phyloP scores from a whole-genome alignment of 805 yeast genomes.

The Cyberlindnera mississippiensis region DNA sequence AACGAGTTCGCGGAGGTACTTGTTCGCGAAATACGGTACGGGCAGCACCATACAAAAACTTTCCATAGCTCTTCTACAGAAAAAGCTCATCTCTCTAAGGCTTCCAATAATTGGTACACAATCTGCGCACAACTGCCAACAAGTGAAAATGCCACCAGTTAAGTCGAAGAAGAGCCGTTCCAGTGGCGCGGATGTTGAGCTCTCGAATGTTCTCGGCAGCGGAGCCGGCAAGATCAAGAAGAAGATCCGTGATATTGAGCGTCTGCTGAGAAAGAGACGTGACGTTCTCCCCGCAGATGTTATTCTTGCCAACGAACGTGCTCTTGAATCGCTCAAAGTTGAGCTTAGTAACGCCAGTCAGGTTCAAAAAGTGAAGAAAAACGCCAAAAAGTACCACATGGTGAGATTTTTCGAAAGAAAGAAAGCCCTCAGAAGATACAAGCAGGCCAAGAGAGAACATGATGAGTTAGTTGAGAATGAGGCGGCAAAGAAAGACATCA shows the following conservation, averaged over 20 bases:
- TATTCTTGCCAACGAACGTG: slow-evolving; percentile 70
- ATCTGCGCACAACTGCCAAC: too few species aligned
- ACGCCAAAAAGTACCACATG: slow-evolving; percentile 82
- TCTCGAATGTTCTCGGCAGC: slow-evolving; percentile 33
- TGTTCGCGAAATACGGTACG: slow-evolving; percentile 3
- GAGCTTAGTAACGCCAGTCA: slow-evolving; percentile 51
- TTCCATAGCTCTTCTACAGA: slow-evolving; percentile 4
- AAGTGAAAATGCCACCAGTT: slow-evolving; percentile 21
- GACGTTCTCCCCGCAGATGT: slow-evolving; percentile 61
- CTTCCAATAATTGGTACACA: too few species aligned
- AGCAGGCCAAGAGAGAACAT: slow-evolving; percentile 37
- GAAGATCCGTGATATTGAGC: slow-evolving; percentile 81
- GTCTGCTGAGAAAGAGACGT: slow-evolving; percentile 53
- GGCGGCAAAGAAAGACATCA: slow-evolving; percentile 37
- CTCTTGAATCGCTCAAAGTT: slow-evolving; percentile 56
- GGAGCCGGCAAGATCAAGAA: slow-evolving; percentile 62
- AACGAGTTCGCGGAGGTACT: too few species aligned
- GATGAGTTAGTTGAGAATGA: slow-evolving; percentile 26
- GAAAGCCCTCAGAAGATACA: slow-evolving; percentile 73
- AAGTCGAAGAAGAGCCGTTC: slow-evolving; percentile 12
- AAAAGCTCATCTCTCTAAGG: not conserved
- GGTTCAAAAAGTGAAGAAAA: slow-evolving; percentile 43
- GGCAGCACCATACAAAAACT: slow-evolving; percentile 9
- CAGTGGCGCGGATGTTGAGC: slow-evolving; percentile 13
- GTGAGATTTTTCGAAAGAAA: slow-evolving; percentile 87